These are phyloP conservation scores for Blastobotrys terrestris DNA, from an alignment of 805 yeast species.

Conservation along the genomic window DNA sequence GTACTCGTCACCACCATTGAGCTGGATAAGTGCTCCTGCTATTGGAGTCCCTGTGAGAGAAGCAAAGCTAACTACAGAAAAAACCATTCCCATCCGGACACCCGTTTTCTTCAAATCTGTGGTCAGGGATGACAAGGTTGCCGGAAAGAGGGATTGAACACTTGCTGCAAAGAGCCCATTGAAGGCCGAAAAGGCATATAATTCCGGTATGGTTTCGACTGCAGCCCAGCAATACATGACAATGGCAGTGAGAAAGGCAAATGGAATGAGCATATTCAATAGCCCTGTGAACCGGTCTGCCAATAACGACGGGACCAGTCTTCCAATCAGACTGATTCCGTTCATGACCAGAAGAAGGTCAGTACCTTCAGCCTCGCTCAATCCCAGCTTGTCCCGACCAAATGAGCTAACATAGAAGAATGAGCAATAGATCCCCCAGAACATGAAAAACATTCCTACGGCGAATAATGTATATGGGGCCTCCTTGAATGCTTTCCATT, in stretches of 20 bases:
- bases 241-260: conserved; percentile 6
- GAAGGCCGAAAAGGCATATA: conserved; percentile 25
- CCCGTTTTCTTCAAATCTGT: conserved; percentile 39
- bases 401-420: conserved; percentile 31
- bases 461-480: conserved; percentile 18
- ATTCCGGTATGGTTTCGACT: conserved; percentile 21
- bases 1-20: conserved; percentile 14
- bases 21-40: conserved; percentile 25
- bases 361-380: conserved; percentile 21
- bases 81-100: conserved; percentile 52
- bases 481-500: conserved; percentile 18
- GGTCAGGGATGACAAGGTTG: conserved; percentile 25
- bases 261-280: conserved; percentile 34
- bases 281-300: conserved; percentile 44
- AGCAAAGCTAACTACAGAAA: conserved; percentile 50
- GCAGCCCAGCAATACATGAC: conserved; percentile 21
- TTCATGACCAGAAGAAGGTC: conserved; percentile 29
- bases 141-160: conserved; percentile 28
- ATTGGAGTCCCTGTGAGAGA: conserved; percentile 28
- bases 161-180: conserved; percentile 31
- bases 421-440: conserved; percentile 35
- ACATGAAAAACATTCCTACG: conserved; percentile 28
- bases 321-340: conserved; percentile 40
- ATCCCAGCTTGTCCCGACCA: conserved; percentile 22
- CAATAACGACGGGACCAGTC: conserved; percentile 41